Base-by-base conservation (phyloP, 164 flowering plant species). In the Buxus sempervirens region DNA sequence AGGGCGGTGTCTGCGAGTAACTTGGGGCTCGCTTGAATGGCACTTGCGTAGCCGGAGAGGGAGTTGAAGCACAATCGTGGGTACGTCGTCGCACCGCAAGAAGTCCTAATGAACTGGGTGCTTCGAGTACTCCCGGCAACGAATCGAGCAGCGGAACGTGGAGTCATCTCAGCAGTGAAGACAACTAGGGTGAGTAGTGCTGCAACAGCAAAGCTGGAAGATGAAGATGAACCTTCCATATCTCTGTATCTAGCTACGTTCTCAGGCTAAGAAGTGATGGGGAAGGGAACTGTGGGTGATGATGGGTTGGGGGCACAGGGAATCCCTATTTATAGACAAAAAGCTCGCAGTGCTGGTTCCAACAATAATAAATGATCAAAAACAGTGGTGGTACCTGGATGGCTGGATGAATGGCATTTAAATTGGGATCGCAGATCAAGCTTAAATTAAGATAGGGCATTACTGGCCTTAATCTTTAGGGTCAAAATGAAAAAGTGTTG, bases 161-260 rank as follows among this genome's bases (percentile, higher is more conserved):
- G 19, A 32, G 15, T 60, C 63, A 27, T 23, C 26, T 5, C 10
- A 23, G 59, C 4, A 21, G 25, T 60, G 63, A 14, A 60, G 9
- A 9, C 6, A 13, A 32, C 18, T 12, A 60, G n/a, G n/a, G n/a
- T n/a, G n/a, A n/a, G n/a, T n/a, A n/a, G n/a, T n/a, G n/a, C n/a
- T n/a, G n/a, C n/a, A n/a, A n/a, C n/a, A n/a, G n/a, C 1, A 60
- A 60, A 27, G 63, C 27, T n/a, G 1, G 42, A 16, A 32, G n/a
- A 60, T 16, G 27, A 26, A 26, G n/a, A 60, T 27, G 63, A 60
- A 27, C 36, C n/a, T 60, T 60, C 63, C 63, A 60, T 60, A 38
- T 59, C 62, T 59, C 38, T 59, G 22, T 56, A 6, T 21, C 15
- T 23, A n/a, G n/a, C n/a, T n/a, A n/a, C n/a, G n/a, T n/a, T n/a